A percentile compares a stretch with the other conserved stretches of the same genome.
Conservation (phyloP, 2,329 filamentous ascomycete genomes). For the Beauveria sp. region DNA sequence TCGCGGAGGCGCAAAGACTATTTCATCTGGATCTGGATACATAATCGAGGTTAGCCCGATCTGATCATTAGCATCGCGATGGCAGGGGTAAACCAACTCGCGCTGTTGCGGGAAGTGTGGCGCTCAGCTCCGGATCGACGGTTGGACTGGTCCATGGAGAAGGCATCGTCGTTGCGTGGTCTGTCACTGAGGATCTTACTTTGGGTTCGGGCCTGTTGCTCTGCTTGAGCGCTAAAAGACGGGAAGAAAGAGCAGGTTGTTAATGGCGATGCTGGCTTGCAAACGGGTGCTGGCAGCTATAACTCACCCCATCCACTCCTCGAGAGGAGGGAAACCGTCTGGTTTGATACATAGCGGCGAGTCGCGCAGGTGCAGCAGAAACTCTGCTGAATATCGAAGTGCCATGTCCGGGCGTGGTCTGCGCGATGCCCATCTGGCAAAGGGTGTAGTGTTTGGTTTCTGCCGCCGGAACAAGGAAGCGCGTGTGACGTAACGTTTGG, state of each 20-base stretch:
- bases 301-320: slow-evolving; percentile 93
- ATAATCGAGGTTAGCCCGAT: slow-evolving; percentile 7
- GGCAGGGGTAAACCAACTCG: slow-evolving; percentile 38
- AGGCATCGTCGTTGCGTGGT: slow-evolving; percentile 35
- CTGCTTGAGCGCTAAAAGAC: slow-evolving; percentile 33
- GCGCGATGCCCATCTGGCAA: slow-evolving; percentile 30
- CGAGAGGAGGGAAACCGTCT: slow-evolving; percentile 67
- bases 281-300: neutral
- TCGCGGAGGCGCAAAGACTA: slow-evolving; percentile 78
- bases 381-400: slow-evolving; percentile 66
- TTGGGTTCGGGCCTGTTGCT: slow-evolving; percentile 37
- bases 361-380: slow-evolving; percentile 65
- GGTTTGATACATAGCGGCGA: slow-evolving; percentile 83
- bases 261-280: neutral
- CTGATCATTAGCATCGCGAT: neutral
- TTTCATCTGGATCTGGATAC: slow-evolving; percentile 61
- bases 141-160: slow-evolving; percentile 40
- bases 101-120: slow-evolving; percentile 46
- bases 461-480: neutral
- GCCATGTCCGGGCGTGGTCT: slow-evolving; percentile 35
- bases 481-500: slow-evolving; percentile 3
- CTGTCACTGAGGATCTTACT: slow-evolving; percentile 37
- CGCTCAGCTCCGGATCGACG: slow-evolving; percentile 45
- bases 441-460: neutral
- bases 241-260: slow-evolving; percentile 10